Base-by-base conservation (phyloP, 305 asterid genomes). In the Caryopteris hybrid region DNA sequence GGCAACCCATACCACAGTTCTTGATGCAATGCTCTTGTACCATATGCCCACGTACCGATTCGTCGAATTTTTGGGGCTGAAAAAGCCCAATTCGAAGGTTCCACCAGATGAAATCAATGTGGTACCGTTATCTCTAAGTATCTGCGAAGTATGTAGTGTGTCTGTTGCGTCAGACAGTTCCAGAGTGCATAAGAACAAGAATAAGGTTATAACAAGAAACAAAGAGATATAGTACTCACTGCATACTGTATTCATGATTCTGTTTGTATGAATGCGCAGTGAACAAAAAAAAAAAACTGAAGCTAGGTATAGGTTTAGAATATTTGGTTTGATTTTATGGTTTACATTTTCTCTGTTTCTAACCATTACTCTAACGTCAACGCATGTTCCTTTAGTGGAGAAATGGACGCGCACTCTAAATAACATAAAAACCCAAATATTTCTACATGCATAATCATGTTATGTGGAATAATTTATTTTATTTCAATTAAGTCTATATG, bases 1-100 rank as follows among this genome's bases (percentile, higher is more conserved):
- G 20, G 71, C 74, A 3, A 78, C 73, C 82, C 79, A 73, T n/a
- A 73, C 76, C 4, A 66, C 33, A 4, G 75, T 66, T 13, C 39
- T 12, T n/a, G 5, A 41, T 17, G 75, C 1, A 0, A 77, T 3
- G n/a, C 64, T 47, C 50, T 17, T 69, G 62, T 70, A 66, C 77
- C 83, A 73, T 0, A 78, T 33, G 4, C 79, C 77, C 5, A 78
- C 17, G n/a, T 78, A 78, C 12, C 74, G 71, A 18, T 52, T 43
- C 4, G 7, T 46, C 20, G 74, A 68, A 55, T 42, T 57, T 6
- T 63, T 75, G 1, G 78, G 74, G 25, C 55, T 68, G 78, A 62
- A 77, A 25, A 78, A 70, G 13, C 79, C 82, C 42, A 73, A 14
- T 20, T 66, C 74, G 1, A 63, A 77, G 8, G 6, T 29, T 14